A percentile compares a stretch with the other conserved stretches of the same genome.
phyloP scores from a whole-genome alignment of 1,284 basidiomycete genomes.

The Ceratobasidium sp. region DNA sequence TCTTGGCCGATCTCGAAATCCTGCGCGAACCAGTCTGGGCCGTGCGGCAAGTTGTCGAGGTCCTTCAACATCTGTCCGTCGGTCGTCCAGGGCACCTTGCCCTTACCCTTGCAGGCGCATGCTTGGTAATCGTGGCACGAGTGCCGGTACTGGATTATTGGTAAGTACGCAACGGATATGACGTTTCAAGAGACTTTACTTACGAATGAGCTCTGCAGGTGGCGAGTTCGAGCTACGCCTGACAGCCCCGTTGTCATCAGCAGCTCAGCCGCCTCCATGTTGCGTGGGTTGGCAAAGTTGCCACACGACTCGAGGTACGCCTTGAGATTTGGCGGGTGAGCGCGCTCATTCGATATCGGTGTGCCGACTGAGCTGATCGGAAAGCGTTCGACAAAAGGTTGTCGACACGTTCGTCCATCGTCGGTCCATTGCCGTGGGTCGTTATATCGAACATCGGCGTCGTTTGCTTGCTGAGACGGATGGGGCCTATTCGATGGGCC shows the following conservation, averaged over 20 bases:
- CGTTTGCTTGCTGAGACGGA: not conserved
- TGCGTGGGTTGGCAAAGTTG: not conserved
- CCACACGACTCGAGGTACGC: conserved; percentile 19
- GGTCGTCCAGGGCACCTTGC: not conserved
- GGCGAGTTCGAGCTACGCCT: not conserved
- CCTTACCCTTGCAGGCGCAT: not conserved
- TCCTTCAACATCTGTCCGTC: not conserved
- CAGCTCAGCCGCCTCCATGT: conserved; percentile 26
- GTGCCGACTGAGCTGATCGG: not conserved
- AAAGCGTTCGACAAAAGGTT: not conserved
- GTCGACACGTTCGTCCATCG: not conserved
- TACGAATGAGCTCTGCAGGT: conserved; percentile 22
- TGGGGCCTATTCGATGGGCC: not conserved
- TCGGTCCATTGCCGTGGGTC: not conserved
- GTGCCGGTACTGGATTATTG: too few relatives aligned
- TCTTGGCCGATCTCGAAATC: not conserved
- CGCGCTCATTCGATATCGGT: not conserved
- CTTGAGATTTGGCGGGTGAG: not conserved
- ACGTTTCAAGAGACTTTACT: too few relatives aligned
- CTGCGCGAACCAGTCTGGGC: not conserved
- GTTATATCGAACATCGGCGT: not conserved
- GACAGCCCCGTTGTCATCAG: conserved; percentile 30
- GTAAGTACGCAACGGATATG: too few relatives aligned
- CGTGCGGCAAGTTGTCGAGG: not conserved
- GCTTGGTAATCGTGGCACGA: too few relatives aligned